These are phyloP conservation scores for Botrytis pseudocinerea DNA, from an alignment of 2,329 filamentous ascomycete species.

Conservation along the genomic window DNA sequence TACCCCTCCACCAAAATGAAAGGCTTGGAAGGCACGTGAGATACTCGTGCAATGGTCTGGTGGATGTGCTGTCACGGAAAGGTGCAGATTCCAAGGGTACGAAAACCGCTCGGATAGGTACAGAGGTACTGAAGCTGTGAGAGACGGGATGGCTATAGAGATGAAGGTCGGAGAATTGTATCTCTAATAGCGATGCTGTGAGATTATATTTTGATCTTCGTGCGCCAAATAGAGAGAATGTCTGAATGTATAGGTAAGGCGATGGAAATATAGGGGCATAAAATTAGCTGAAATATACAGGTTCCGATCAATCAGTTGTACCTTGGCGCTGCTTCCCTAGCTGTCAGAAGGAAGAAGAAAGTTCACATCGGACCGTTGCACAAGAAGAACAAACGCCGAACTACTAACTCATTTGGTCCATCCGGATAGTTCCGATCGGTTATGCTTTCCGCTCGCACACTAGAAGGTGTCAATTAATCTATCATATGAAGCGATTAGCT, in stretches of 20 bases:
- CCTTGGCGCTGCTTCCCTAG: background rate
- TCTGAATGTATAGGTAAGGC: background rate
- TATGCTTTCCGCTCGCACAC: constrained; percentile 4
- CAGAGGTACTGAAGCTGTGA: constrained; percentile 8
- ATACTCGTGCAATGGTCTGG: constrained; percentile 14
- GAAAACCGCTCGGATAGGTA: constrained; percentile 16
- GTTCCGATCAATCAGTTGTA: background rate
- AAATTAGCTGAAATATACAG: constrained; percentile 17
- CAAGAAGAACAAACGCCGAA: constrained; percentile 17
- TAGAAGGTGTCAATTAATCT: constrained; percentile 16
- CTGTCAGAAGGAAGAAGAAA: constrained; percentile 6
- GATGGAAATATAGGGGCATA: background rate
- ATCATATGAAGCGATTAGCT: background rate
- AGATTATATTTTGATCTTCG: background rate
- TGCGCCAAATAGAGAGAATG: background rate
- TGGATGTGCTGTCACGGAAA: constrained; percentile 23
- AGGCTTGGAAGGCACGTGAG: constrained; percentile 16
- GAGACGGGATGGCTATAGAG: constrained; percentile 5
- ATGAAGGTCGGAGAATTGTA: constrained; percentile 19
- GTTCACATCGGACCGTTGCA: background rate
- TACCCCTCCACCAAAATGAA: constrained; percentile 13
- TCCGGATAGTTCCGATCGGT: constrained; percentile 8
- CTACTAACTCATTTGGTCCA: constrained; percentile 7
- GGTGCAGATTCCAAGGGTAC: constrained; percentile 20
- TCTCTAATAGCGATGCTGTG: constrained; percentile 10